Base-by-base conservation (phyloP, 2,329 filamentous ascomycete species). In the Albifimbria verrucaria region DNA sequence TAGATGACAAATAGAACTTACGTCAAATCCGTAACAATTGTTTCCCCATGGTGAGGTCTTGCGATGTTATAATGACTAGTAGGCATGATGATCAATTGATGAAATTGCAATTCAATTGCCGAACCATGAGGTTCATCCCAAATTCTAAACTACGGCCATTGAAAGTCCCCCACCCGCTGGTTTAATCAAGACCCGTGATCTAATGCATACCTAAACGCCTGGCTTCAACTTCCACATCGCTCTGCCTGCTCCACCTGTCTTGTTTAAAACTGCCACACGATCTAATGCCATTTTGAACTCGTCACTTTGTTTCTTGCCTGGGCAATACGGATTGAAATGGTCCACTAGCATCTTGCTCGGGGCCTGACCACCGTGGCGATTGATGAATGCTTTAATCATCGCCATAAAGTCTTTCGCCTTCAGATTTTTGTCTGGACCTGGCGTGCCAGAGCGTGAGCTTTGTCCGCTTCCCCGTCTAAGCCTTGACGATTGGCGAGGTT, bases 321-420 rank as follows among this genome's bases (percentile, higher is more conserved):
- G 69, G 65, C 91, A 96, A 63, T 86, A 89, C 15, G 83, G 83
- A 69, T 92, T 90, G 70, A 97, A 97, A 64, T 96, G 91, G 63
- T 96, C 89, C 22, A 96, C 88, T 44, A 97, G 72, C 77, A 91
- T 87, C 73, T 95, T 91, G 42, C 89, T 92, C 5, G 90, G 86
- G 6, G 89, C 90, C 28, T 83, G 81, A 3, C 92, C 92, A 10
- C 89, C 89, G 52, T 95, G 91, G 22, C 83, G 79, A 44, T 80
- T 78, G 58, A 97, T 86, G 61, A 92, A 97, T 42, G 87, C 82
- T 39, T 87, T 85, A 52, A 97, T 95, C 76, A 89, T 77, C 48
- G 76, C 77, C 59, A 84, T 77, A 62, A 90, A 90, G 54, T 90
- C 86, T 54, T 79, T 82, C 0, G 79, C 78, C 50, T 73, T 72